Conservation (phyloP, 495 filamentous ascomycete species). For the Margaritispora aquatica region DNA sequence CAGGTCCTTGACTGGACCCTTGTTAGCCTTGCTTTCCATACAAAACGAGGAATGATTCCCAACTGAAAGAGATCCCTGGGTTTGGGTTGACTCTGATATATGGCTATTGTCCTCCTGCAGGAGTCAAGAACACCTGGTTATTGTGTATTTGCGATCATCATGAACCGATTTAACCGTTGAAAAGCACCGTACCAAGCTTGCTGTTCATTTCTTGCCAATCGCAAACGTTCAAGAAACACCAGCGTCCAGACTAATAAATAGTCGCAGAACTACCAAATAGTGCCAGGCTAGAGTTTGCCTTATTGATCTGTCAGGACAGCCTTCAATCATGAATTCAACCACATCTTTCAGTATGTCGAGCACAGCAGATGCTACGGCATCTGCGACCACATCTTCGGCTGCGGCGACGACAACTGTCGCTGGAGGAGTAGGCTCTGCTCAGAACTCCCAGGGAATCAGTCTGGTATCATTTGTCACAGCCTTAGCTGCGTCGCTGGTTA, state of each 20-base stretch:
- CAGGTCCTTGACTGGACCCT: too few relatives aligned
- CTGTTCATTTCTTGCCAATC: not conserved
- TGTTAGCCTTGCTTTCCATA: not conserved
- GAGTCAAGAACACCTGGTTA: not conserved
- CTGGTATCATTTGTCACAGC: conserved; percentile 69
- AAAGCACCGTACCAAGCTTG: not conserved
- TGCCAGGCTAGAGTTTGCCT: not conserved
- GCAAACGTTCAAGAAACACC: not conserved
- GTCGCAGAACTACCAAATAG: not conserved
- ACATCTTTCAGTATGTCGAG: not conserved
- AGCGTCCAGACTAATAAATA: not conserved
- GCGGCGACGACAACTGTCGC: conserved; percentile 2
- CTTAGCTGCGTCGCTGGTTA: conserved; percentile 57
- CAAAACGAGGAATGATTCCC: not conserved
- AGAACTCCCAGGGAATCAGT: conserved; percentile 44
- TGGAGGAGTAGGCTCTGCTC: conserved; percentile 27
- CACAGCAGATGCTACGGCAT: not conserved
- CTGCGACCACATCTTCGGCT: conserved; percentile 2
- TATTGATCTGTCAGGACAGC: not conserved
- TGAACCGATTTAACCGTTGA: not conserved
- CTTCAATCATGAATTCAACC: not conserved
- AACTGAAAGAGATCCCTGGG: not conserved
- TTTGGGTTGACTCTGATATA: not conserved
- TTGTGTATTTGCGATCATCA: not conserved
- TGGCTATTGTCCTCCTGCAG: not conserved